phyloP scores from a whole-genome alignment of 2,329 filamentous ascomycete genomes.

The Dactylellina leptospora region DNA sequence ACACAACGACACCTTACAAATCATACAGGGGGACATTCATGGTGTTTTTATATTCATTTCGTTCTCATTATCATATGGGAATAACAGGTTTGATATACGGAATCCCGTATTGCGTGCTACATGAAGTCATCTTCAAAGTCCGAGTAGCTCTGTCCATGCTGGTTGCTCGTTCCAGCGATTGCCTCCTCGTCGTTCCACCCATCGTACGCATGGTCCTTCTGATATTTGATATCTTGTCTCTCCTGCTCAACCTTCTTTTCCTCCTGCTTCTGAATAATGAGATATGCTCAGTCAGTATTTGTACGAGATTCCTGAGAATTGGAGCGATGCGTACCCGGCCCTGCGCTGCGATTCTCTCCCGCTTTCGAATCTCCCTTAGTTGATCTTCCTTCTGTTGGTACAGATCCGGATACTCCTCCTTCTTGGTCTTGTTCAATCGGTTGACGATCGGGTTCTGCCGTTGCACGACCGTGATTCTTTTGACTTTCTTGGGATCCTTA shows the following conservation, averaged over 20 bases:
- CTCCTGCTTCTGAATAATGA: conserved; percentile 73
- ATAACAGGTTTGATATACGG: background rate
- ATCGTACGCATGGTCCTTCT: conserved; percentile 98
- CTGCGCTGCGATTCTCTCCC: conserved; percentile 71
- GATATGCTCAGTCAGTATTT: conserved; percentile 60
- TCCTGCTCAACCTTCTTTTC: conserved; percentile 78
- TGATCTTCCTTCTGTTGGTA: conserved; percentile 81
- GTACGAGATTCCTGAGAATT: conserved; percentile 55
- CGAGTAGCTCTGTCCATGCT: conserved; percentile 72
- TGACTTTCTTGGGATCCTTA: conserved; percentile 86
- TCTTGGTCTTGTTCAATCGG: conserved; percentile 95
- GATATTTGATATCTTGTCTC: conserved; percentile 86
- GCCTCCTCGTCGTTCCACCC: conserved; percentile 86
- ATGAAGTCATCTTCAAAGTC: conserved; percentile 93
- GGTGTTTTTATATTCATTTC: too few species aligned
- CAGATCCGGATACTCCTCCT: conserved; percentile 86
- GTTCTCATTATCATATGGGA: background rate
- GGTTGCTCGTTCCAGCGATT: conserved; percentile 80
- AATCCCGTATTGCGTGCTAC: conserved; percentile 64
- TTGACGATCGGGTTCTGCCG: conserved; percentile 93
- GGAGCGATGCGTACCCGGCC: conserved; percentile 72
- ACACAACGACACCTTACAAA: conserved; percentile 26
- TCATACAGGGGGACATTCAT: too few species aligned
- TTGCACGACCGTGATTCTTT: conserved; percentile 78
- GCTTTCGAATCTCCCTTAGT: conserved; percentile 74